phyloP scores from a whole-genome alignment of 331 rosid genomes.

The Rhamnella rubrinervis region DNA sequence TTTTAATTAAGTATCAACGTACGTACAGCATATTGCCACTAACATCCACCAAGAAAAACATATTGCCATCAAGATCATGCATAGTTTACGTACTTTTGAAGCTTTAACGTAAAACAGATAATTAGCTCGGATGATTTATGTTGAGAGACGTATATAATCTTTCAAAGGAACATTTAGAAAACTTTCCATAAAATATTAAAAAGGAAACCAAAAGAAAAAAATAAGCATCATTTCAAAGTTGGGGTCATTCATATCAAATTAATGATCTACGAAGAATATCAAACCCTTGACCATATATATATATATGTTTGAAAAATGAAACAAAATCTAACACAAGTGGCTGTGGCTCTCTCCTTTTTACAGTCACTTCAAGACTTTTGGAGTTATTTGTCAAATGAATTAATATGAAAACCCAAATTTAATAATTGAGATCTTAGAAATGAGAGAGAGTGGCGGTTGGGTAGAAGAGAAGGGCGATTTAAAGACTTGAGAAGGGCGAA shows the following conservation, averaged over 20 bases:
- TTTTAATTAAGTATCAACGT: too few relatives aligned
- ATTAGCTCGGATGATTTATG: too few relatives aligned
- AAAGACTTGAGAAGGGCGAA: conserved; percentile 22
- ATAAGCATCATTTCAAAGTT: background rate
- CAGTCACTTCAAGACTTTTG: conserved; percentile 11
- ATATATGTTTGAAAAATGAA: background rate
- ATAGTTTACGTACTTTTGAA: too few relatives aligned
- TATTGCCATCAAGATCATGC: too few relatives aligned
- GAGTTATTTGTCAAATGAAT: background rate
- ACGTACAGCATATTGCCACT: too few relatives aligned
- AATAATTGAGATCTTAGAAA: background rate
- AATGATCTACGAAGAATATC: background rate
- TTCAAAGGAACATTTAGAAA: too few relatives aligned
- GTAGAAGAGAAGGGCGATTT: background rate
- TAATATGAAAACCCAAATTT: background rate
- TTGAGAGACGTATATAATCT: too few relatives aligned
- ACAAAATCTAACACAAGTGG: background rate
- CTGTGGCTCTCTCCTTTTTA: conserved; percentile 10
- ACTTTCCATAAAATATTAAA: too few relatives aligned
- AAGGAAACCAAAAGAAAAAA: too few relatives aligned
- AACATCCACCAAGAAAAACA: too few relatives aligned
- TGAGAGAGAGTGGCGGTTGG: conserved; percentile 7
- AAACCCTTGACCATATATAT: background rate
- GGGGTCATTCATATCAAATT: background rate
- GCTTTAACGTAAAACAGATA: too few relatives aligned